phyloP scores from a whole-genome alignment of 2,329 filamentous ascomycete species.

The Verticillium albo-atrum region DNA sequence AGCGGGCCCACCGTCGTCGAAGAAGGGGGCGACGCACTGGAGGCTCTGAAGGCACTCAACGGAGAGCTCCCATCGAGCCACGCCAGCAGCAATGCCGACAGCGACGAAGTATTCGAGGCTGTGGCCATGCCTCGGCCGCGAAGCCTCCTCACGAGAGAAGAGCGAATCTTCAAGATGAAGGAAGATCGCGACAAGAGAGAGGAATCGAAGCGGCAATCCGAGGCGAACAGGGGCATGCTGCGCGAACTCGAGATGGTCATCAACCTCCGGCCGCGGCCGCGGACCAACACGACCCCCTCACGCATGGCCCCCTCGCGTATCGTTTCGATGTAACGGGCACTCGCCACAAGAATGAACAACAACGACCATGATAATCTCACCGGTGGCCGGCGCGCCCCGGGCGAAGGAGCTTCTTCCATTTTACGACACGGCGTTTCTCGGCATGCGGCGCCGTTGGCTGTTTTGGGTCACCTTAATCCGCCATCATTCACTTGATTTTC shows the following conservation, averaged over 20 bases:
- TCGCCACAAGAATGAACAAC: not conserved
- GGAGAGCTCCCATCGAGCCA: constrained; percentile 56
- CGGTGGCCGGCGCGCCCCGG: not conserved
- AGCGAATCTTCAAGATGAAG: constrained; percentile 81
- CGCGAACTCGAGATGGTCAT: constrained; percentile 91
- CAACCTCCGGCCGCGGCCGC: constrained; percentile 41
- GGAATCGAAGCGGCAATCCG: constrained; percentile 65
- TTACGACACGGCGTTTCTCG: not conserved
- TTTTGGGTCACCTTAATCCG: not conserved
- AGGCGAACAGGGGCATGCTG: constrained; percentile 85
- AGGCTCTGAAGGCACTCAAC: constrained; percentile 61
- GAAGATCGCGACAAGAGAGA: constrained; percentile 79
- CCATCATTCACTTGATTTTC: not conserved
- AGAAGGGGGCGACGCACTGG: constrained; percentile 34
- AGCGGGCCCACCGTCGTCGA: constrained; percentile 64
- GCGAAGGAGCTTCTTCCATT: not conserved
- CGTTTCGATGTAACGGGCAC: constrained; percentile 36
- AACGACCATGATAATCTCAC: not conserved
- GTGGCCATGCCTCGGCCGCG: constrained; percentile 69
- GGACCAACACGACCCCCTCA: constrained; percentile 28
- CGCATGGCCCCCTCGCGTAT: constrained; percentile 31
- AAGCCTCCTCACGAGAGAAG: constrained; percentile 73
- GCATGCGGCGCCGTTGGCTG: not conserved
- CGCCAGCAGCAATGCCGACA: constrained; percentile 53
- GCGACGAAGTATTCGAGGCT: constrained; percentile 85